A percentile compares a stretch with the other conserved stretches of the same genome.
Evolutionary conservation across 257 asterid species (phyloP).

Genomic region (Cordia subcordata): DNA sequence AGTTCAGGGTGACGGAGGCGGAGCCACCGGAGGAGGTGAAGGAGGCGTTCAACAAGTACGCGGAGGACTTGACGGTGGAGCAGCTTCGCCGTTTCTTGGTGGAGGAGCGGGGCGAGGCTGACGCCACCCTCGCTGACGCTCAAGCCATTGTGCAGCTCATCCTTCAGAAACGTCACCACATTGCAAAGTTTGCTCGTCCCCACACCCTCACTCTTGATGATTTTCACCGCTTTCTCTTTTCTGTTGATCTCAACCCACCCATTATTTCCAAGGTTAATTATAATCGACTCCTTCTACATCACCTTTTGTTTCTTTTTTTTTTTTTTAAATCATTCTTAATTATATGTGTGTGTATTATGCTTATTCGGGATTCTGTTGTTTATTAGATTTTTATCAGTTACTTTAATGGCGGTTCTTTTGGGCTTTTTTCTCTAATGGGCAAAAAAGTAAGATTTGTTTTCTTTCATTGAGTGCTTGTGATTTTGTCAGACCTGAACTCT

Average conservation of each 20-base stretch:
- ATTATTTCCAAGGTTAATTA: constrained; percentile 39
- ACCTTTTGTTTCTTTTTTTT: too few species aligned
- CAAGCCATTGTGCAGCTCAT: constrained; percentile 45
- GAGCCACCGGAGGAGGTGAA: constrained; percentile 57
- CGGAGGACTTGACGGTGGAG: constrained; percentile 47
- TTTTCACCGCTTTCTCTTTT: constrained; percentile 66
- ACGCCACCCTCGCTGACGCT: constrained; percentile 23
- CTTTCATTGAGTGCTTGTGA: too few species aligned
- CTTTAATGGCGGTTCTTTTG: too few species aligned
- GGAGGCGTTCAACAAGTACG: constrained; percentile 44
- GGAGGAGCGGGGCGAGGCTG: constrained; percentile 30
- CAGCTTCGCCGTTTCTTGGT: constrained; percentile 33
- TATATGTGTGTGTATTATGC: too few species aligned
- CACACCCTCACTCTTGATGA: constrained; percentile 36
- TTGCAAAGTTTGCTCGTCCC: constrained; percentile 26
- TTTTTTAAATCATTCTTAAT: too few species aligned
- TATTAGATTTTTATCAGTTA: too few species aligned
- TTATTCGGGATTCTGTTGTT: too few species aligned
- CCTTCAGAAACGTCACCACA: constrained; percentile 39
- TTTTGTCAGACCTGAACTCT: too few species aligned
- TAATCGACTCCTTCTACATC: too few species aligned
- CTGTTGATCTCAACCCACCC: constrained; percentile 59
- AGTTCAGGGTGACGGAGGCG: constrained; percentile 49
- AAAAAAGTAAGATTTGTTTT: too few species aligned
- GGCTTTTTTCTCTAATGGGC: too few species aligned